Evolutionary conservation across 208 protist species (phyloP).

Genomic region (Leishmania tropica): DNA sequence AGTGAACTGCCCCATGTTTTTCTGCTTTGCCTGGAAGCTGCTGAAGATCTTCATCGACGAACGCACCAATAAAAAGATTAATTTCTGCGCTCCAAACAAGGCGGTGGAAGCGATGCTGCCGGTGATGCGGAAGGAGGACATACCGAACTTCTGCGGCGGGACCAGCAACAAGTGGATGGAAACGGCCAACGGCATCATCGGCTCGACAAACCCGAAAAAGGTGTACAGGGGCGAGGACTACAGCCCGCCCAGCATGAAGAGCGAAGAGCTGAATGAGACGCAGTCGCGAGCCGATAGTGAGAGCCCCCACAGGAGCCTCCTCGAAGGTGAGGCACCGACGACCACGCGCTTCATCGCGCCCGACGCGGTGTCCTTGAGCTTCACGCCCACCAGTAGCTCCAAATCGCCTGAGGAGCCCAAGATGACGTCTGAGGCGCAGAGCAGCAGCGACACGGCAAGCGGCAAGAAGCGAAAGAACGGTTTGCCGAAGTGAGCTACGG

Average conservation of each 20-base stretch:
- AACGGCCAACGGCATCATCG: constrained; percentile 52
- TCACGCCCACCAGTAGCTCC: constrained; percentile 5
- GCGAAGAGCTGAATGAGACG: constrained; percentile 23
- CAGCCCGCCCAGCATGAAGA: constrained; percentile 16
- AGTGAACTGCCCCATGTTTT: constrained; percentile 81
- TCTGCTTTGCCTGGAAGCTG: constrained; percentile 76
- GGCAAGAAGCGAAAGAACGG: background rate
- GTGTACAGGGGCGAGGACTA: constrained; percentile 38
- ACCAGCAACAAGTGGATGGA: constrained; percentile 70
- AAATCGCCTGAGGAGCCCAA: background rate
- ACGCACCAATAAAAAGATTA: constrained; percentile 83
- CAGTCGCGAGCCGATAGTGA: constrained; percentile 13
- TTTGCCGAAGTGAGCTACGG: background rate
- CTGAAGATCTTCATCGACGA: constrained; percentile 84
- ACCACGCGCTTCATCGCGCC: constrained; percentile 18
- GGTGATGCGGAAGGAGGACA: constrained; percentile 69
- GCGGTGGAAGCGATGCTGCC: constrained; percentile 51
- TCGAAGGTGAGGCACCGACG: constrained; percentile 27
- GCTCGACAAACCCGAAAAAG: constrained; percentile 64
- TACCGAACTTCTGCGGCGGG: constrained; percentile 82
- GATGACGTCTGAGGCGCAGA: background rate
- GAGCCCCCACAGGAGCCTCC: constrained; percentile 25
- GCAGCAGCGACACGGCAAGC: background rate
- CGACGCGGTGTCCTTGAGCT: background rate
- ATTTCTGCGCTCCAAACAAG: constrained; percentile 53